Conservation (phyloP, 2,329 filamentous ascomycete genomes). For the Pseudogymnoascus sp. region DNA sequence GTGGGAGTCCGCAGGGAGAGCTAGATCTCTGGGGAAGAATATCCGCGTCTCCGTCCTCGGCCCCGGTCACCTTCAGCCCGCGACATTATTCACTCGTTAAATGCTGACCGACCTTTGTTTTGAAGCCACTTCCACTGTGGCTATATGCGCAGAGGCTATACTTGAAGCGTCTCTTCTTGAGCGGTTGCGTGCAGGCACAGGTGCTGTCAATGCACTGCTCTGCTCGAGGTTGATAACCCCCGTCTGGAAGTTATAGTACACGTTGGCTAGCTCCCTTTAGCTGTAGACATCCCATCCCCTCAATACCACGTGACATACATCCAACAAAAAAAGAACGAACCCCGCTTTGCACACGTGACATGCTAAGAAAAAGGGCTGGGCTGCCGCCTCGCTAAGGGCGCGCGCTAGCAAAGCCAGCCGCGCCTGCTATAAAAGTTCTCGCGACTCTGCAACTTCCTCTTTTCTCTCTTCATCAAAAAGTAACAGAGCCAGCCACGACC, state of each 20-base stretch:
- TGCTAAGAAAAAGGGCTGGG: not conserved
- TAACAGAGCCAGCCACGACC: slow-evolving; percentile 65
- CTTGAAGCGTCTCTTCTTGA: not conserved
- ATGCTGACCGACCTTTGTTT: slow-evolving; percentile 3
- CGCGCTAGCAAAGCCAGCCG: slow-evolving; percentile 3
- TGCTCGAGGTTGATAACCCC: not conserved
- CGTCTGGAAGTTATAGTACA: not conserved
- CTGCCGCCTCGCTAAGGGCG: not conserved
- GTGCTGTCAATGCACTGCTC: slow-evolving; percentile 2
- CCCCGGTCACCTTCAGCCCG: not conserved
- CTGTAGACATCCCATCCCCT: slow-evolving; percentile 4
- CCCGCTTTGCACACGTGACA: not conserved
- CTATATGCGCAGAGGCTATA: not conserved
- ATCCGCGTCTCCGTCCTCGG: not conserved
- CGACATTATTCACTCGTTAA: slow-evolving; percentile 1
- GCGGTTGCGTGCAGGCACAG: not conserved
- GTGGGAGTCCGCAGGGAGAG: not conserved
- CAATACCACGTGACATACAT: not conserved
- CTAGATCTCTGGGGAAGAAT: not conserved
- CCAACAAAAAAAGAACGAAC: not conserved
- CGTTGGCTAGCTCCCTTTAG: slow-evolving; percentile 7
- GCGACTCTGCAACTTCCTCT: slow-evolving; percentile 6
- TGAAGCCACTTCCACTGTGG: not conserved
- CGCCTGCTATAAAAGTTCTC: slow-evolving; percentile 9
- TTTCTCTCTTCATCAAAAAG: slow-evolving; percentile 53